Evolutionary conservation across 2,329 filamentous ascomycete species (phyloP).

Genomic region (Fusarium palustre): DNA sequence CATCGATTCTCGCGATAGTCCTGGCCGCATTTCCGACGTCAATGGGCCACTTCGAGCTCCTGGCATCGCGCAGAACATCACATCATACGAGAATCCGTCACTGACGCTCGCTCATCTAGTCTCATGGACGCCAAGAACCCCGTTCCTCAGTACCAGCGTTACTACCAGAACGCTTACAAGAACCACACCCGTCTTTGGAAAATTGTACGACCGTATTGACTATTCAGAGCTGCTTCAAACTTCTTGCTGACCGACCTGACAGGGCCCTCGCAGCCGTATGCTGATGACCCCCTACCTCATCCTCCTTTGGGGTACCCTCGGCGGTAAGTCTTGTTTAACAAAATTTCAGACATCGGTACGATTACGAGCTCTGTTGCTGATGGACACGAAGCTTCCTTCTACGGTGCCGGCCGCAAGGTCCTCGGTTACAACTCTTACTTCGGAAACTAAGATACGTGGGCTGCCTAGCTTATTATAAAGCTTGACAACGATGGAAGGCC

Average conservation of each 20-base stretch:
- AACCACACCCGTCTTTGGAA: conserved; percentile 77
- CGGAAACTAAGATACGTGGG: conserved; percentile 59
- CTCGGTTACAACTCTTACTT: conserved; percentile 85
- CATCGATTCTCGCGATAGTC: conserved; percentile 20
- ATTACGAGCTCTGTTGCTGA: conserved; percentile 10
- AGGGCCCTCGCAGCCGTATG: conserved; percentile 73
- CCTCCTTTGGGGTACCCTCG: conserved; percentile 71
- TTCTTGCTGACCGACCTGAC: conserved; percentile 42
- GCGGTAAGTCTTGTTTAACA: conserved; percentile 62
- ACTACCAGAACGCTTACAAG: conserved; percentile 80
- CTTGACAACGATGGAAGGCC: conserved; percentile 27
- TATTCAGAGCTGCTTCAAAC: conserved; percentile 5
- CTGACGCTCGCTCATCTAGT: conserved; percentile 54
- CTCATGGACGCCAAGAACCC: conserved; percentile 79
- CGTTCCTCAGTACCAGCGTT: conserved; percentile 79
- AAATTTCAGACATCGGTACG: neutral
- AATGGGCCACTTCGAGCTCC: conserved; percentile 42
- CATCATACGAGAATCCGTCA: conserved; percentile 46
- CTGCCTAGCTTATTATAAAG: conserved; percentile 21
- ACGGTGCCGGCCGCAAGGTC: conserved; percentile 79
- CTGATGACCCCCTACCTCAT: conserved; percentile 77
- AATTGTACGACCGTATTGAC: conserved; percentile 69
- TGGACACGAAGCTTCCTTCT: conserved; percentile 65
- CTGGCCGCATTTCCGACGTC: conserved; percentile 31
- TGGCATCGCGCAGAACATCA: conserved; percentile 21